Evolutionary conservation across 441 rosid genomes (phyloP).

Genomic region (Arabidopsis lyrata): DNA sequence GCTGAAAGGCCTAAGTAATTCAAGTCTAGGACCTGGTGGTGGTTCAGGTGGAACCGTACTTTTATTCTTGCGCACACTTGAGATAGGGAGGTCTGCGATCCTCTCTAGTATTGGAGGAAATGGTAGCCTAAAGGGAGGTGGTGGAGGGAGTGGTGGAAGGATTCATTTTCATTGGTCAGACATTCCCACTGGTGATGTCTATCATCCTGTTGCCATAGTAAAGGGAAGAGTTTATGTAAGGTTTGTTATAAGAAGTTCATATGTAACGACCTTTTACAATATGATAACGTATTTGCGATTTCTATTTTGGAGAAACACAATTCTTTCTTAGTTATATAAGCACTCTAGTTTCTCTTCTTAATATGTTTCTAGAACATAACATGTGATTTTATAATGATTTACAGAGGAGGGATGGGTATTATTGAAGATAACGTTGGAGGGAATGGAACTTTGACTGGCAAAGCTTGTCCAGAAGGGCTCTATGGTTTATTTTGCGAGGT

Average conservation of each 20-base stretch:
- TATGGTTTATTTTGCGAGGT: conserved; percentile 91
- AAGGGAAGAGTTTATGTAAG: conserved; percentile 74
- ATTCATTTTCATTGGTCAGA: conserved; percentile 93
- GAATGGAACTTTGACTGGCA: conserved; percentile 88
- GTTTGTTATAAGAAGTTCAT: conserved; percentile 51
- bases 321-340: neutral
- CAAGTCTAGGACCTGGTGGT: conserved; percentile 84
- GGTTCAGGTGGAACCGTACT: conserved; percentile 97
- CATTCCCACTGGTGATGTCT: conserved; percentile 81
- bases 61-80: conserved; percentile 64
- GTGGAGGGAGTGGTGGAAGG: conserved; percentile 98
- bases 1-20: conserved; percentile 47
- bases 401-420: conserved; percentile 84
- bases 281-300: neutral
- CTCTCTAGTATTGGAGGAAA: conserved; percentile 84
- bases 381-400: conserved; percentile 18
- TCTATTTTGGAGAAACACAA: neutral
- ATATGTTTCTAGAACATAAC: neutral
- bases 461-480: conserved; percentile 88
- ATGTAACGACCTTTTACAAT: neutral
- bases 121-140: conserved; percentile 84
- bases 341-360: conserved; percentile 14
- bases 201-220: conserved; percentile 79
- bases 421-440: conserved; percentile 71
- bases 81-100: conserved; percentile 61